Percentiles rank a stretch among this genome's conserved stretches.
phyloP scores from a whole-genome alignment of 441 rosid genomes.

The Eutrema salsugineum region DNA sequence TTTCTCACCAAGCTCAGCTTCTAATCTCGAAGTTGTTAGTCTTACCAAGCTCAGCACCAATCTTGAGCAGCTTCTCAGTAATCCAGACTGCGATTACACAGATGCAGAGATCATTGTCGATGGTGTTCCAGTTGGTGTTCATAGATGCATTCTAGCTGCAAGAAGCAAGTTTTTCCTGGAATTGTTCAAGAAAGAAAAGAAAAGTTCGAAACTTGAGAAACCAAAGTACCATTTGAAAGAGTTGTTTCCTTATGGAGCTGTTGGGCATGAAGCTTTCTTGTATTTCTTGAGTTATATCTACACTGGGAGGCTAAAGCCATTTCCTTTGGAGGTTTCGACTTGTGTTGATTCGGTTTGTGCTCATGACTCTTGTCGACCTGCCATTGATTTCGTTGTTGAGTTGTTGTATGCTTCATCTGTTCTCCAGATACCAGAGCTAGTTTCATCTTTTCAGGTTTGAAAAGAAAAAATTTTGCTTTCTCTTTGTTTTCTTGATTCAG shows the following conservation, averaged over 20 bases:
- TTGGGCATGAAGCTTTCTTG: slow-evolving; percentile 70
- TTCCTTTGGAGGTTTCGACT: slow-evolving; percentile 71
- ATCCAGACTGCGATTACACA: slow-evolving; percentile 43
- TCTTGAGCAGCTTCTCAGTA: slow-evolving; percentile 59
- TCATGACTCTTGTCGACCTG: slow-evolving; percentile 82
- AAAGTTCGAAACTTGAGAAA: slow-evolving; percentile 37
- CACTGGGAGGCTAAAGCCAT: slow-evolving; percentile 66
- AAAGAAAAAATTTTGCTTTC: not conserved
- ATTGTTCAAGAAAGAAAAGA: slow-evolving; percentile 46
- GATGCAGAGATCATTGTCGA: slow-evolving; percentile 77
- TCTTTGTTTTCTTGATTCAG: slow-evolving; percentile 4
- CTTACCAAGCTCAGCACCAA: slow-evolving; percentile 65
- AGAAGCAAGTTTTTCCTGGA: slow-evolving; percentile 65
- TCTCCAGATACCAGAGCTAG: slow-evolving; percentile 67
- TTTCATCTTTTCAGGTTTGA: slow-evolving; percentile 73
- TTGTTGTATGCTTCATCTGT: slow-evolving; percentile 71
- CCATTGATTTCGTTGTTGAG: slow-evolving; percentile 62
- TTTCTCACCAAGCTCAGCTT: slow-evolving; percentile 37
- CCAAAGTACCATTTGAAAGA: slow-evolving; percentile 51
- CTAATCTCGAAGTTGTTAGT: slow-evolving; percentile 54
- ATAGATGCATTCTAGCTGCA: slow-evolving; percentile 73
- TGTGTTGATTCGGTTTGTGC: slow-evolving; percentile 63
- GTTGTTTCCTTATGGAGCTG: slow-evolving; percentile 51
- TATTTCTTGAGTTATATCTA: slow-evolving; percentile 67
- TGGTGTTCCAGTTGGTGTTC: slow-evolving; percentile 56